Percentiles rank a stretch among this genome's conserved stretches.
Conservation (phyloP, 768 basidiomycete species). For the Tylopilus cervinicoccineus region DNA sequence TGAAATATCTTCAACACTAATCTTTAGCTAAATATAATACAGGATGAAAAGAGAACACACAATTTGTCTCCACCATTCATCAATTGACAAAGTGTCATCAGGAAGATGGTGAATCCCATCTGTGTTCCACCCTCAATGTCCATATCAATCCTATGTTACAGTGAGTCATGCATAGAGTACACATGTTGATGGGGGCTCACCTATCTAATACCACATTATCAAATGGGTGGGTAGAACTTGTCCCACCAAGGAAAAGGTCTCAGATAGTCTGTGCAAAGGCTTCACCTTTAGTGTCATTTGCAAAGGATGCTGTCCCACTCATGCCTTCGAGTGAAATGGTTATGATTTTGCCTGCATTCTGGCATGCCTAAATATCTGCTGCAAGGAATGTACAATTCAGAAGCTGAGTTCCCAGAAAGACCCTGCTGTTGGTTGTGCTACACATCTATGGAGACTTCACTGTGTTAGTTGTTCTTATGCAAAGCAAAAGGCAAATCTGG, state of each 20-base stretch:
- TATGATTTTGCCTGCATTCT: conserved; percentile 57
- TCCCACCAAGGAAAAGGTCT: conserved; percentile 65
- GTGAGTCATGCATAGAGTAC: neutral
- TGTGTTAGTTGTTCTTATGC: neutral
- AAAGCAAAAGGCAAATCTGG: no score
- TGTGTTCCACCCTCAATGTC: conserved; percentile 45
- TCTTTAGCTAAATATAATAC: conserved; percentile 1
- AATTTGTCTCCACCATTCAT: conserved; percentile 27
- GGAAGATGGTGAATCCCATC: conserved; percentile 30
- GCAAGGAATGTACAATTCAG: conserved; percentile 62
- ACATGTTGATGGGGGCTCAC: conserved; percentile 29
- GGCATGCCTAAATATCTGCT: conserved; percentile 59
- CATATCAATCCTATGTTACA: conserved; percentile 35
- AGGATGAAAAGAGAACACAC: conserved; percentile 11
- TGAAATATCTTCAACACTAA: conserved; percentile 34
- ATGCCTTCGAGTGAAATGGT: conserved; percentile 62
- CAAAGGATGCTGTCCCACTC: conserved; percentile 60
- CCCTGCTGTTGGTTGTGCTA: conserved; percentile 50
- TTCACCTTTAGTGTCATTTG: conserved; percentile 51
- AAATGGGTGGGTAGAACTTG: conserved; percentile 62
- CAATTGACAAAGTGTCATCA: conserved; percentile 26
- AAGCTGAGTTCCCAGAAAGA: conserved; percentile 59
- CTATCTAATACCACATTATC: conserved; percentile 71
- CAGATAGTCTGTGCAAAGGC: conserved; percentile 66
- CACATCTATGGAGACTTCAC: conserved; percentile 47